Percentiles rank a stretch among this genome's conserved stretches.
These are phyloP conservation scores for Hypoxylon trugodes DNA, from an alignment of 495 filamentous ascomycete genomes.

Conservation along the genomic window DNA sequence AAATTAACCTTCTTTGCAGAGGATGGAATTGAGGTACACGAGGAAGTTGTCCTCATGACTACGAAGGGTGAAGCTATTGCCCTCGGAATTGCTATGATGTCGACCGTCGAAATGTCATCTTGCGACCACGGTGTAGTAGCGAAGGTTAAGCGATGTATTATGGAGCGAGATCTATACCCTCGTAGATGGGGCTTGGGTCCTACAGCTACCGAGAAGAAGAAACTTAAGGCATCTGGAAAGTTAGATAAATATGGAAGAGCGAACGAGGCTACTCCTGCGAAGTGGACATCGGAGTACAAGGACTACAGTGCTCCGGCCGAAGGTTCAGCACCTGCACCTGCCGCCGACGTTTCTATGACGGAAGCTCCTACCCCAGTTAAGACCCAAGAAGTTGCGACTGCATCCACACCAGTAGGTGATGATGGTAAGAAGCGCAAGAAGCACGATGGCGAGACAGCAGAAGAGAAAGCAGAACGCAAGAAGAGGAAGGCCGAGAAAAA, in stretches of 20 bases:
- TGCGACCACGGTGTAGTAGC: slow-evolving; percentile 97
- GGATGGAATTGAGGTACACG: slow-evolving; percentile 83
- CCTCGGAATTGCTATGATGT: slow-evolving; percentile 94
- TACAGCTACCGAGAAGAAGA: slow-evolving; percentile 93
- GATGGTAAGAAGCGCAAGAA: slow-evolving; percentile 74
- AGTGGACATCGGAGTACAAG: slow-evolving; percentile 90
- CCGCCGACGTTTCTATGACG: slow-evolving; percentile 43
- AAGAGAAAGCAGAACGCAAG: slow-evolving; percentile 79
- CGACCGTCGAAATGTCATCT: slow-evolving; percentile 85
- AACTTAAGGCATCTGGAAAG: slow-evolving; percentile 97
- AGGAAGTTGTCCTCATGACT: slow-evolving; percentile 96
- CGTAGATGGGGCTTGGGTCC: slow-evolving; percentile 94
- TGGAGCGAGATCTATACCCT: slow-evolving; percentile 98
- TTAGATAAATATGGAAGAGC: slow-evolving; percentile 94
- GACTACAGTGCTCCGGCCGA: slow-evolving; percentile 71
- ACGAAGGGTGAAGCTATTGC: slow-evolving; percentile 99
- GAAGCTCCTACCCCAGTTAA: slow-evolving; percentile 37
- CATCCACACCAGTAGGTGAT: slow-evolving; percentile 52
- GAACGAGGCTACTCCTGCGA: slow-evolving; percentile 89
- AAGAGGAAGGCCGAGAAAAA: slow-evolving; percentile 77
- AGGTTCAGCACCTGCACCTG: slow-evolving; percentile 35
- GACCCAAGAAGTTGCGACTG: slow-evolving; percentile 48
- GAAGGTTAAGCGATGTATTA: slow-evolving; percentile 97
- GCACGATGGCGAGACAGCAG: slow-evolving; percentile 80
- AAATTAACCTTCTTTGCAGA: slow-evolving; percentile 59